Base-by-base conservation (phyloP, 768 basidiomycete genomes). In the Leccinum disarticulatum region DNA sequence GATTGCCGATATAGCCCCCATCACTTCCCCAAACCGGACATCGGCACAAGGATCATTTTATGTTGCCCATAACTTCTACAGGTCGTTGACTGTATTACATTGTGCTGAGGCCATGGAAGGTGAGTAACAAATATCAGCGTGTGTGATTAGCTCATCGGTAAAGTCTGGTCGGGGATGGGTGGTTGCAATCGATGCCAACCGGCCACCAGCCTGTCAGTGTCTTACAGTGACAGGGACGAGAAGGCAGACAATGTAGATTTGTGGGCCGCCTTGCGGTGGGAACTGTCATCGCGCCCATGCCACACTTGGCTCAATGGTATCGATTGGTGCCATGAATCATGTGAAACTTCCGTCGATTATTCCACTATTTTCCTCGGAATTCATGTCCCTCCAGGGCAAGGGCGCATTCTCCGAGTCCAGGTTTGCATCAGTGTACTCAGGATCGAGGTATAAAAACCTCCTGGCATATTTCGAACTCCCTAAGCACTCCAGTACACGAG, bases 361-460 rank as follows among this genome's bases (percentile, higher is more conserved):
- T 27, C 33, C 10, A 14, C 10, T 43, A 0, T 54, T 10, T 53
- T 36, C 56, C 56, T 63, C 49, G 41, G 52, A 60, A 35, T 54
- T n/a, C 56, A 46, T 27, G 50, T 59, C 25, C 5, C 27, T 58
- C 53, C 30, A 19, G 6, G n/a, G 17, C n/a, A 13, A 3, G 19
- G n/a, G 28, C 47, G 13, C 13, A 33, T 19, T 27, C 17, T 5
- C 8, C 1, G 8, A 30, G 25, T 30, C 19, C 10, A 46, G 3
- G 43, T 52, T 35, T 28, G n/a, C 3, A 10, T 54, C 19, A 51
- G 19, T 13, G 9, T 36, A 31, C 49, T 38, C 31, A 38, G 6
- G n/a, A 28, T 25, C 30, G n/a, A 58, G 54, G 47, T 66, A 65
- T 59, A 59, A 59, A 61, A 66, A 56, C 51, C 59, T 38, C 19